phyloP scores from a whole-genome alignment of 495 filamentous ascomycete genomes.

The Hyaloscypha hepaticicola region DNA sequence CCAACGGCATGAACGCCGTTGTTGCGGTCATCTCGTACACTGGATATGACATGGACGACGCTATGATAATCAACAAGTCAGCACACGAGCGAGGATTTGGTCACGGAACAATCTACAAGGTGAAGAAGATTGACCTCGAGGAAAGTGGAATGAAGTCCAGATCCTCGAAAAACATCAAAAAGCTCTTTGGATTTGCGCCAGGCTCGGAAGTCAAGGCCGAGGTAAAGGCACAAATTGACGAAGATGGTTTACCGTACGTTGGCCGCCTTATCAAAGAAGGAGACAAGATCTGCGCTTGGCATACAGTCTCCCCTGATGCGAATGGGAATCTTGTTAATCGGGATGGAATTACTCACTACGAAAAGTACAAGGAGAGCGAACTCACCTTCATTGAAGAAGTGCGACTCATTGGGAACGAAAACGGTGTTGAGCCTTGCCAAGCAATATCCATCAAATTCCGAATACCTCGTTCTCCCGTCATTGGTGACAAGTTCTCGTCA shows the following conservation, averaged over 20 bases:
- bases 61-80: conserved; percentile 99
- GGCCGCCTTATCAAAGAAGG: conserved; percentile 75
- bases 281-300: conserved; percentile 81
- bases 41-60: conserved; percentile 99
- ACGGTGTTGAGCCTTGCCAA: conserved; percentile 78
- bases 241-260: conserved; percentile 80
- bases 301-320: conserved; percentile 80
- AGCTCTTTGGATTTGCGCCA: conserved; percentile 85
- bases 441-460: conserved; percentile 89
- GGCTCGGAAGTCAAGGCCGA: conserved; percentile 61
- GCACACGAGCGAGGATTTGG: conserved; percentile 96
- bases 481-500: conserved; percentile 98
- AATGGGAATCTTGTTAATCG: conserved; percentile 71
- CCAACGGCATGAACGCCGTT: conserved; percentile 94
- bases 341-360: conserved; percentile 75
- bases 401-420: conserved; percentile 79
- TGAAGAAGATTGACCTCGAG: conserved; percentile 79
- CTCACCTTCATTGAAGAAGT: conserved; percentile 89
- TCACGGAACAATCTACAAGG: conserved; percentile 96
- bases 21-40: conserved; percentile 99
- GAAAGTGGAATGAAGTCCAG: conserved; percentile 59
- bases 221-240: conserved; percentile 69
- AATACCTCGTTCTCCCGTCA: conserved; percentile 84
- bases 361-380: conserved; percentile 91
- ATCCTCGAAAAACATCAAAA: conserved; percentile 50